Percentiles rank a stretch among this genome's conserved stretches.
Conservation (phyloP, 495 filamentous ascomycete genomes). For the Neurospora tetraspora region DNA sequence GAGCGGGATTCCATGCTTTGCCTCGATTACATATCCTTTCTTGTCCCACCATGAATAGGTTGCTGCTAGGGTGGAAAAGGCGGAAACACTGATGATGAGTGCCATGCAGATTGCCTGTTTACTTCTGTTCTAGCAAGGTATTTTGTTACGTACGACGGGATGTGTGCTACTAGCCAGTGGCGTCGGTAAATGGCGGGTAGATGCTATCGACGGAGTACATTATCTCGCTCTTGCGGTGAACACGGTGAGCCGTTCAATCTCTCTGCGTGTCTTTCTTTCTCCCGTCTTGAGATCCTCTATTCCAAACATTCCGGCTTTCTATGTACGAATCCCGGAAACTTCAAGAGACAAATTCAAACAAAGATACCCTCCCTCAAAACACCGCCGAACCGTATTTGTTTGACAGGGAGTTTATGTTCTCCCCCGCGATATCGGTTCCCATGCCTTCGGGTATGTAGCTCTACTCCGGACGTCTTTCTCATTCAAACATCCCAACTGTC, state of each 20-base stretch:
- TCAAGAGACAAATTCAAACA: not conserved
- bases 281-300: not conserved
- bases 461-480: too few species aligned
- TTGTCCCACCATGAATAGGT: not conserved
- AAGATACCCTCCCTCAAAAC: not conserved
- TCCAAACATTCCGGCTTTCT: not conserved
- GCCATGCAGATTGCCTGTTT: not conserved
- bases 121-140: not conserved
- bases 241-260: not conserved
- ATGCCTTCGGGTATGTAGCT: too few species aligned
- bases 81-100: not conserved
- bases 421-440: too few species aligned
- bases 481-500: not conserved
- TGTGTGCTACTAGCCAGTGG: not conserved
- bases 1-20: not conserved
- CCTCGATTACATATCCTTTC: not conserved
- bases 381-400: not conserved
- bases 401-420: not conserved
- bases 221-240: not conserved
- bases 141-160: not conserved
- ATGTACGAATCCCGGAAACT: not conserved
- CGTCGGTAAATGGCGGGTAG: not conserved
- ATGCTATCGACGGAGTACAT: not conserved
- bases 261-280: not conserved
- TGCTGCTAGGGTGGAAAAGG: not conserved